Evolutionary conservation across 2,329 filamentous ascomycete species (phyloP).

Genomic region (Hymenoscyphus fraxineus): DNA sequence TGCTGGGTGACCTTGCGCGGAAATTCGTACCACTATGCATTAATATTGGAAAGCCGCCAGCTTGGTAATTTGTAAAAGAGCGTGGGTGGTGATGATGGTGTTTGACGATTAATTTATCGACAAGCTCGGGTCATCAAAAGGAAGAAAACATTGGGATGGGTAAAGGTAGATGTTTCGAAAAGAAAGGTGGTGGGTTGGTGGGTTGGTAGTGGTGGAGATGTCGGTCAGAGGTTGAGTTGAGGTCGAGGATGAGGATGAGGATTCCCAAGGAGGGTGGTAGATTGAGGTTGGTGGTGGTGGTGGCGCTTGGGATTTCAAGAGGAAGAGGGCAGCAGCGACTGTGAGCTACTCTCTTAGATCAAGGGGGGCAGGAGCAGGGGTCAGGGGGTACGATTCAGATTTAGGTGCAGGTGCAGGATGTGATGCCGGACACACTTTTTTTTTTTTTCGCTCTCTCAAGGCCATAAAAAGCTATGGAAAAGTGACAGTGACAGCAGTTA

Average conservation of each 20-base stretch:
- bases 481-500: neutral
- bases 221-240: too few relatives aligned
- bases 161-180: neutral
- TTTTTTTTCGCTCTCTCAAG: neutral
- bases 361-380: neutral
- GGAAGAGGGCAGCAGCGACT: neutral
- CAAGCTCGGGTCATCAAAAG: neutral
- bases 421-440: neutral
- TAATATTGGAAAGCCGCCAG: conserved; percentile 11
- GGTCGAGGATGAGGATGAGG: neutral
- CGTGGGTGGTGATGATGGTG: conserved; percentile 4
- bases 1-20: conserved; percentile 16
- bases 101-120: neutral
- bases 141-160: neutral
- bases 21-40: conserved; percentile 22
- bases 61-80: conserved; percentile 8
- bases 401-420: neutral
- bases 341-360: neutral
- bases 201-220: too few relatives aligned
- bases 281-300: neutral
- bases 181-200: neutral
- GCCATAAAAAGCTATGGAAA: neutral
- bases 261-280: neutral
- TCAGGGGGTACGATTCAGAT: too few relatives aligned
- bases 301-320: neutral